A percentile compares a stretch with the other conserved stretches of the same genome.
phyloP scores from a whole-genome alignment of 2,329 filamentous ascomycete species.

The Arthrobotrys entomopaga region DNA sequence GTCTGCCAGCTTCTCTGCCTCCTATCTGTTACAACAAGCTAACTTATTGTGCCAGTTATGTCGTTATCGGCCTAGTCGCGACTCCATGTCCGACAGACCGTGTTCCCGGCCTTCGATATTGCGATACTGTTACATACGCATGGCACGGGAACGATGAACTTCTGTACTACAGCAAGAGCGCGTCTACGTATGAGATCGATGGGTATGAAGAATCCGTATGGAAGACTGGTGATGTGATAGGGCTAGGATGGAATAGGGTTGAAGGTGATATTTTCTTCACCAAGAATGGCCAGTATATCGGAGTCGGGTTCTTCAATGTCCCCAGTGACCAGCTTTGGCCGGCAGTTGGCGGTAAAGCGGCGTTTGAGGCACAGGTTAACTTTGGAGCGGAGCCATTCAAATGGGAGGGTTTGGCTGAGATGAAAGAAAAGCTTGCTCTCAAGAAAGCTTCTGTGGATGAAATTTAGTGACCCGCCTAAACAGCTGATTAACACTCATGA shows the following conservation, averaged over 20 bases:
- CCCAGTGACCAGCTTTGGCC: constrained; percentile 37
- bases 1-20: background rate
- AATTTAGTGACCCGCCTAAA: background rate
- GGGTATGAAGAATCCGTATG: background rate
- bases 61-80: constrained; percentile 31
- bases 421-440: constrained; percentile 7
- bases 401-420: constrained; percentile 33
- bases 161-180: constrained; percentile 17
- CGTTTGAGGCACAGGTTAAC: constrained; percentile 29
- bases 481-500: background rate
- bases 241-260: constrained; percentile 33
- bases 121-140: constrained; percentile 28
- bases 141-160: constrained; percentile 43
- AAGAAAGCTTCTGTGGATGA: background rate
- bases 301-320: constrained; percentile 19
- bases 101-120: constrained; percentile 28
- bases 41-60: constrained; percentile 9
- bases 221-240: constrained; percentile 32
- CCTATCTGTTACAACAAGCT: background rate
- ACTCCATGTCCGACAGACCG: constrained; percentile 36
- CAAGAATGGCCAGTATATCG: constrained; percentile 33
- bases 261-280: constrained; percentile 30
- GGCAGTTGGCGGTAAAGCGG: constrained; percentile 30
- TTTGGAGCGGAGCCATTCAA: constrained; percentile 35
- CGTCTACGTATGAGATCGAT: constrained; percentile 9